These are phyloP conservation scores for Cladosporium cucumerinum DNA, from an alignment of 2,329 filamentous ascomycete species.

Conservation along the genomic window DNA sequence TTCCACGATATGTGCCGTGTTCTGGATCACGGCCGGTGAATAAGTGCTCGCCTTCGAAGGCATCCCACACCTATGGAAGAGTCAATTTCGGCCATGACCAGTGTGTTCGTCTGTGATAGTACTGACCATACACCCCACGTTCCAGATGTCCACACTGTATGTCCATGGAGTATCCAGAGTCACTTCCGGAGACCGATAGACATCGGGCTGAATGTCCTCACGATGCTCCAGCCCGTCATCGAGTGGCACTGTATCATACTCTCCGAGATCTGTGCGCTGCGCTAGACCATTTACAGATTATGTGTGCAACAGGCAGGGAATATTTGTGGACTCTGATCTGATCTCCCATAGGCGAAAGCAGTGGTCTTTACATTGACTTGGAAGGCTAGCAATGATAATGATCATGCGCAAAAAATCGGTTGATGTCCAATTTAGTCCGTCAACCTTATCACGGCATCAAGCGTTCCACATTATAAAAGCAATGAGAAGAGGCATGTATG, in stretches of 20 bases:
- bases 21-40: not conserved
- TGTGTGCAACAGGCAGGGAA: too few relatives aligned
- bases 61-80: not conserved
- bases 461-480: too few relatives aligned
- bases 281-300: too few relatives aligned
- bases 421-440: too few relatives aligned
- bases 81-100: not conserved
- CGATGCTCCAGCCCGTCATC: not conserved
- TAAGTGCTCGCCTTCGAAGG: not conserved
- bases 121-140: not conserved
- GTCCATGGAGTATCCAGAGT: not conserved
- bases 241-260: not conserved
- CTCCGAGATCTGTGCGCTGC: too few relatives aligned
- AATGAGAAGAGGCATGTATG: too few relatives aligned
- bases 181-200: not conserved
- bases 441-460: too few relatives aligned
- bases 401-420: too few relatives aligned
- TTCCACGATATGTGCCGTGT: not conserved
- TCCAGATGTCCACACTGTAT: conserved; percentile 1
- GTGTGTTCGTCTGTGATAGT: not conserved
- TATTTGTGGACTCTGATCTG: too few relatives aligned
- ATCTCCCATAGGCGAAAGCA: too few relatives aligned
- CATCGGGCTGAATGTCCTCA: not conserved
- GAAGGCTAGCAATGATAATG: too few relatives aligned
- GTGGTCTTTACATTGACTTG: too few relatives aligned